Evolutionary conservation across 2,329 filamentous ascomycete genomes (phyloP).

Genomic region (Nemania serpens): DNA sequence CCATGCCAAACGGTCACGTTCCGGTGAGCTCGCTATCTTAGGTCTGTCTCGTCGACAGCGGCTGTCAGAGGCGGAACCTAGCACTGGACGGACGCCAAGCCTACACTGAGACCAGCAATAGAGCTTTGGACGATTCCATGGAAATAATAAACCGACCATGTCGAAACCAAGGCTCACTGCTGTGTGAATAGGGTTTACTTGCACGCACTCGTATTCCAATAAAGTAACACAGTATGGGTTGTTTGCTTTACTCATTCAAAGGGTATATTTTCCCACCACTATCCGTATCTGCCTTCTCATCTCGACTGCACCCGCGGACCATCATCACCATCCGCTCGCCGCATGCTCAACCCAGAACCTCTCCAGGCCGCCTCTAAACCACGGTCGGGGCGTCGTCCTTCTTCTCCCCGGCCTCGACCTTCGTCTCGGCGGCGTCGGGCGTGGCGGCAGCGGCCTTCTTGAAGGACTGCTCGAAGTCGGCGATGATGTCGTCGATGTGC

Average conservation of each 20-base stretch:
- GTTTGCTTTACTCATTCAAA: constrained; percentile 12
- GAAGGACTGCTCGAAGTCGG: constrained; percentile 92
- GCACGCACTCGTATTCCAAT: neutral
- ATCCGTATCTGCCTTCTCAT: constrained; percentile 2
- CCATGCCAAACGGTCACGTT: neutral
- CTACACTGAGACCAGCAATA: neutral
- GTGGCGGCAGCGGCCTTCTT: constrained; percentile 58
- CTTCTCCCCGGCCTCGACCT: constrained; percentile 35
- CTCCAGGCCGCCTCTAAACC: constrained; percentile 34
- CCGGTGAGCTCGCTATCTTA: no score
- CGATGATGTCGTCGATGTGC: constrained; percentile 96
- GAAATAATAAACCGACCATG: neutral
- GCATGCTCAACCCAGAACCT: neutral
- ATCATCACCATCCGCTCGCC: neutral
- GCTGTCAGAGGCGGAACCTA: no score
- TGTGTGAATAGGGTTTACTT: neutral
- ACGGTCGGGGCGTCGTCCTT: constrained; percentile 46
- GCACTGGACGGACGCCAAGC: no score
- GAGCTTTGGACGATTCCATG: neutral
- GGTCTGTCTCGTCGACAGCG: no score
- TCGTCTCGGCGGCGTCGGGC: constrained; percentile 25
- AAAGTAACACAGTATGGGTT: no score
- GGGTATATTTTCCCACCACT: constrained; percentile 23
- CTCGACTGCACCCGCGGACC: neutral
- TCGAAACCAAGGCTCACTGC: neutral